phyloP scores from a whole-genome alignment of 495 filamentous ascomycete species.

The Chaetomium tenue region DNA sequence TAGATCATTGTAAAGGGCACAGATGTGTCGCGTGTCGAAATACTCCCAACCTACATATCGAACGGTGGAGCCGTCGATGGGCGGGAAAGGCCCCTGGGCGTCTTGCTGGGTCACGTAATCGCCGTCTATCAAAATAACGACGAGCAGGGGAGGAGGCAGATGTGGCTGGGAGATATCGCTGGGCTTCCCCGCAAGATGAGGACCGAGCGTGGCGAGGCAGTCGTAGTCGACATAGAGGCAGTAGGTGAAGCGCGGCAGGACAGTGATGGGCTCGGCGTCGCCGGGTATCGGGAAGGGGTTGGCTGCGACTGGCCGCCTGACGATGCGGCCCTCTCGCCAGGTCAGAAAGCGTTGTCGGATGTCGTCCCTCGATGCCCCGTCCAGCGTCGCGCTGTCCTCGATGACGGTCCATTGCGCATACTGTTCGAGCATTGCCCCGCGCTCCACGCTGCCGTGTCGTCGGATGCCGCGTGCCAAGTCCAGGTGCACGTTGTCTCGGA shows the following conservation, averaged over 20 bases:
- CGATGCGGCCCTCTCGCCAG: constrained; percentile 2
- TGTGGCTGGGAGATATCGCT: not conserved
- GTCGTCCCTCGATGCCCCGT: not conserved
- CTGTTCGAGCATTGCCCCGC: not conserved
- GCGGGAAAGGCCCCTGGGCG: not conserved
- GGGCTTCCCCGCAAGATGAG: not conserved
- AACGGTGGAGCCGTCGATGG: not conserved
- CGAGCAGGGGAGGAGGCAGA: not conserved
- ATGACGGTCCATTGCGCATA: constrained; percentile 1
- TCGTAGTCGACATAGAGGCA: constrained; percentile 2
- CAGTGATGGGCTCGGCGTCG: not conserved
- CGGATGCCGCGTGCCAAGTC: not conserved
- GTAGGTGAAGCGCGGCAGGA: not conserved
- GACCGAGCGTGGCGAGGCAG: not conserved
- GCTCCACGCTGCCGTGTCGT: not conserved
- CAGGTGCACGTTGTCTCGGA: not conserved
- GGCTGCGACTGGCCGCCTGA: no score
- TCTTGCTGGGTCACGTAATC: not conserved
- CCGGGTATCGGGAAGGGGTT: not conserved
- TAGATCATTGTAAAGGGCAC: not conserved
- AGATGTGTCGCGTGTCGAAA: not conserved
- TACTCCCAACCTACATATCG: not conserved
- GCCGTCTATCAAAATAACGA: not conserved
- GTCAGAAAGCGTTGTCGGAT: not conserved
- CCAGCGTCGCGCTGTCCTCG: not conserved